Evolutionary conservation across 352 stramenopile species (phyloP).

Genomic region (Phytophthora fragariae): DNA sequence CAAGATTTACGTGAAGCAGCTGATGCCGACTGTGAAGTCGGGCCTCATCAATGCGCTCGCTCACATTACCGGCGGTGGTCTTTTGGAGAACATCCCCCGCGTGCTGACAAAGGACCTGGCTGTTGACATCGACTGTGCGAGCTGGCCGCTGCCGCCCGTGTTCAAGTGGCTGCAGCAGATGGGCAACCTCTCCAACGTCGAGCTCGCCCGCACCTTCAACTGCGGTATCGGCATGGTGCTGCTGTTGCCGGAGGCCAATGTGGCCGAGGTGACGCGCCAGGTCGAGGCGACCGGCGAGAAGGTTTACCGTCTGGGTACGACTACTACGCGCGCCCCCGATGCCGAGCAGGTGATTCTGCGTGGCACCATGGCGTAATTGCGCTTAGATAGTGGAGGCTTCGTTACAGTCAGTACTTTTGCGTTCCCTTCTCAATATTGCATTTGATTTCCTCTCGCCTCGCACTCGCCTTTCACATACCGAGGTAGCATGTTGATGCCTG

Average conservation of each 20-base stretch:
- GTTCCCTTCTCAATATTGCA: constrained; percentile 37
- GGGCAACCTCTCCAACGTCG: constrained; percentile 92
- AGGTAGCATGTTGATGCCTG: not conserved
- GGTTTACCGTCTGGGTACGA: constrained; percentile 91
- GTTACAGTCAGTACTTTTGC: constrained; percentile 14
- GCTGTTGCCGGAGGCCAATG: constrained; percentile 92
- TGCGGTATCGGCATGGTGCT: constrained; percentile 99
- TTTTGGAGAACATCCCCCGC: constrained; percentile 98
- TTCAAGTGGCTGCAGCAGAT: constrained; percentile 98
- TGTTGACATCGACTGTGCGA: constrained; percentile 93
- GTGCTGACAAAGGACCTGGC: constrained; percentile 93
- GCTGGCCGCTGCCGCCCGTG: constrained; percentile 93
- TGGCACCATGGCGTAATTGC: constrained; percentile 65
- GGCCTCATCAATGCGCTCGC: constrained; percentile 93
- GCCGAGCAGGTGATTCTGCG: constrained; percentile 90
- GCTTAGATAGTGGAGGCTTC: constrained; percentile 27
- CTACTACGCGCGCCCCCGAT: constrained; percentile 61
- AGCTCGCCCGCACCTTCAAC: constrained; percentile 99
- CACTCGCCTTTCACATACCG: constrained; percentile 11
- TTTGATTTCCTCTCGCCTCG: constrained; percentile 23
- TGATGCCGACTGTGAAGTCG: constrained; percentile 85
- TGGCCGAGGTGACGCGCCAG: constrained; percentile 86
- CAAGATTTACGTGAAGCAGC: constrained; percentile 97
- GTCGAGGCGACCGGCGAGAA: constrained; percentile 89
- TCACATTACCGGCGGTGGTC: constrained; percentile 98